Conservation (phyloP, 257 asterid species). For the Solanum commersonii region DNA sequence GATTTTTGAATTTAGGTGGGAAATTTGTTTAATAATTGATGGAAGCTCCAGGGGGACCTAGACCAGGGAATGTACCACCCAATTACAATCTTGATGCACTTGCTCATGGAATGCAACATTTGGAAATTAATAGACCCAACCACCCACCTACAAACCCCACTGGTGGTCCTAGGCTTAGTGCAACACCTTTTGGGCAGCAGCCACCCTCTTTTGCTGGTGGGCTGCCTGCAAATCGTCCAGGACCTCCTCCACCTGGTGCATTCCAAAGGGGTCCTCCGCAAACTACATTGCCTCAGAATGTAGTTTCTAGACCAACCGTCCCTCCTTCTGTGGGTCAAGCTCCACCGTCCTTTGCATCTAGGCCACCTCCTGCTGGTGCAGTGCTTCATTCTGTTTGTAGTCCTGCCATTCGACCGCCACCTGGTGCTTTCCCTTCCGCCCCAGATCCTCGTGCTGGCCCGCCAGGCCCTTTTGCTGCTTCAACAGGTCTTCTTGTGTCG, state of each 20-base stretch:
- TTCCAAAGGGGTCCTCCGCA: constrained; percentile 54
- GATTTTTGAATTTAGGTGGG: neutral
- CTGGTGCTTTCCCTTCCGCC: constrained; percentile 20
- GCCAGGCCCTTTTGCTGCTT: constrained; percentile 25
- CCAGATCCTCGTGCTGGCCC: constrained; percentile 23
- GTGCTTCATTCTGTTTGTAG: constrained; percentile 44
- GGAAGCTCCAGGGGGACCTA: constrained; percentile 84
- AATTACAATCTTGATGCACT: constrained; percentile 63
- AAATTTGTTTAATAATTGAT: constrained; percentile 9
- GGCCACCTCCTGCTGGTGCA: constrained; percentile 57
- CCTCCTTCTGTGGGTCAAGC: constrained; percentile 55
- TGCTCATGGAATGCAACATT: constrained; percentile 67
- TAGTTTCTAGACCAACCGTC: constrained; percentile 45
- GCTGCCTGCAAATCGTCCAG: constrained; percentile 38
- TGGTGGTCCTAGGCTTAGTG: constrained; percentile 47
- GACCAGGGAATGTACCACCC: constrained; percentile 75
- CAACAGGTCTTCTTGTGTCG: constrained; percentile 5
- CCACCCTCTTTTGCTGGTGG: constrained; percentile 49
- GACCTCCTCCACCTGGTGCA: constrained; percentile 69
- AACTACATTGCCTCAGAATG: constrained; percentile 37
- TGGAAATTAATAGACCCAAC: constrained; percentile 57
- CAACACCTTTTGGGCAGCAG: constrained; percentile 60
- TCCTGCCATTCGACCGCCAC: constrained; percentile 18
- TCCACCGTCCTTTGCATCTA: constrained; percentile 46
- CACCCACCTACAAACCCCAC: constrained; percentile 28